A percentile compares a stretch with the other conserved stretches of the same genome.
Evolutionary conservation across 1,284 basidiomycete genomes (phyloP).

Genomic region (Hymenochaete sp.): DNA sequence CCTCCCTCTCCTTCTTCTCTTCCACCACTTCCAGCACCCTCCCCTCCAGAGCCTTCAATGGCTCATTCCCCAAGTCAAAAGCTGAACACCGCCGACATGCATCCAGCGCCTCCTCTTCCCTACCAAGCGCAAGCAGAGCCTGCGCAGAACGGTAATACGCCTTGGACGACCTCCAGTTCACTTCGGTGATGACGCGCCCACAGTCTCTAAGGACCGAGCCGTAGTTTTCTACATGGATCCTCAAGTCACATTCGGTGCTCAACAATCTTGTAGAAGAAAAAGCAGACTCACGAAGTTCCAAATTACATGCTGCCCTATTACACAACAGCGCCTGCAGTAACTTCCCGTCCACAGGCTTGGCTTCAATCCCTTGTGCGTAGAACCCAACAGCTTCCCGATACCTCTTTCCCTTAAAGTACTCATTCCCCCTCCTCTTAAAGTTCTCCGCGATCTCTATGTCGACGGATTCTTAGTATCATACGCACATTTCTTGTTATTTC

Average conservation of each 20-base stretch:
- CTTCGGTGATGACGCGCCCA: conserved; percentile 56
- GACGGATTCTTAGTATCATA: not conserved
- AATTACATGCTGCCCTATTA: conserved; percentile 89
- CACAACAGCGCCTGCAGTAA: conserved; percentile 69
- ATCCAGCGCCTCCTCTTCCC: conserved; percentile 73
- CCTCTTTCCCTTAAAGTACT: conserved; percentile 83
- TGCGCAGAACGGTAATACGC: conserved; percentile 77
- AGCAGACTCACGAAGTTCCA: conserved; percentile 64
- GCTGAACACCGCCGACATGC: conserved; percentile 61
- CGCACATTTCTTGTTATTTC: not conserved
- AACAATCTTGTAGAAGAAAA: conserved; percentile 9
- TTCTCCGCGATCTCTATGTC: conserved; percentile 76
- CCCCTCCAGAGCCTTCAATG: conserved; percentile 39
- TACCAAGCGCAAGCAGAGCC: conserved; percentile 65
- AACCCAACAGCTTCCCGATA: conserved; percentile 84
- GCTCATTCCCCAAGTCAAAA: conserved; percentile 49
- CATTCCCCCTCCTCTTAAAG: conserved; percentile 94
- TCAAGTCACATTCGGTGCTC: conserved; percentile 25
- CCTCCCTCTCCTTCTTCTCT: conserved; percentile 43
- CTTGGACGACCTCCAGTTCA: conserved; percentile 64
- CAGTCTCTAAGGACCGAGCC: conserved; percentile 80
- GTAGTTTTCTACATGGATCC: too few relatives aligned
- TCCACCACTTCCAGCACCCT: conserved; percentile 40
- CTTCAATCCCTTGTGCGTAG: conserved; percentile 86
- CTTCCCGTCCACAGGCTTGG: conserved; percentile 56